Percentiles rank a stretch among this genome's conserved stretches.
Conservation (phyloP, 1,284 basidiomycete genomes). For the Xerocomus minutiporus region DNA sequence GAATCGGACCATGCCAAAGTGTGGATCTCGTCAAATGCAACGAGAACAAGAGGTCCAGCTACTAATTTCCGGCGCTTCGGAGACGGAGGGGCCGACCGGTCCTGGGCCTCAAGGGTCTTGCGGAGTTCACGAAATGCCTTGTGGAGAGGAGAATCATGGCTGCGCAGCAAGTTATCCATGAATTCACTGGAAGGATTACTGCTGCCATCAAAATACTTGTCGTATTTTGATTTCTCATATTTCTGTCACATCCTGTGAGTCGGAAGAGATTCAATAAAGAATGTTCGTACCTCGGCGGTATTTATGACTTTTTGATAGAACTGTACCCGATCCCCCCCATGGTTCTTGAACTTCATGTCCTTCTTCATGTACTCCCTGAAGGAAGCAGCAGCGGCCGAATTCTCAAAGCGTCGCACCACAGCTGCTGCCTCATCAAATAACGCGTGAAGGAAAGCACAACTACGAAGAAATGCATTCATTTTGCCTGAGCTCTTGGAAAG, state of each 20-base stretch:
- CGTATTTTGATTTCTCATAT: background rate
- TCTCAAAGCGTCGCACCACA: background rate
- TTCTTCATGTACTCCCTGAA: background rate
- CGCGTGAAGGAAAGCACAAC: too few relatives aligned
- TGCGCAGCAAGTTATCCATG: background rate
- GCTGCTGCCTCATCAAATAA: background rate
- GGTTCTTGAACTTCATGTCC: background rate
- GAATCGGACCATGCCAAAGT: too few relatives aligned
- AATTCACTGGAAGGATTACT: background rate
- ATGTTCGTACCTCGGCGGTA: background rate
- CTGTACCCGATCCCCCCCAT: background rate
- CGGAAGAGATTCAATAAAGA: background rate
- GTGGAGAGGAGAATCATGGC: background rate
- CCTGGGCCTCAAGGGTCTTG: too few relatives aligned
- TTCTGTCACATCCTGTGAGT: background rate
- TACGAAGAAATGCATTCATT: too few relatives aligned
- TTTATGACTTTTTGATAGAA: background rate
- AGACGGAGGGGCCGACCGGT: too few relatives aligned
- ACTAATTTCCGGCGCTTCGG: too few relatives aligned
- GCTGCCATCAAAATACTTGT: background rate
- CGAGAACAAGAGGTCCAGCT: too few relatives aligned
- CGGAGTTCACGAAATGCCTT: background rate
- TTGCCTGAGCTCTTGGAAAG: too few relatives aligned
- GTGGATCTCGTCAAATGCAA: too few relatives aligned
- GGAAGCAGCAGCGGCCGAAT: background rate